phyloP scores from a whole-genome alignment of 2,329 filamentous ascomycete genomes.

The Fusarium subglutinans region DNA sequence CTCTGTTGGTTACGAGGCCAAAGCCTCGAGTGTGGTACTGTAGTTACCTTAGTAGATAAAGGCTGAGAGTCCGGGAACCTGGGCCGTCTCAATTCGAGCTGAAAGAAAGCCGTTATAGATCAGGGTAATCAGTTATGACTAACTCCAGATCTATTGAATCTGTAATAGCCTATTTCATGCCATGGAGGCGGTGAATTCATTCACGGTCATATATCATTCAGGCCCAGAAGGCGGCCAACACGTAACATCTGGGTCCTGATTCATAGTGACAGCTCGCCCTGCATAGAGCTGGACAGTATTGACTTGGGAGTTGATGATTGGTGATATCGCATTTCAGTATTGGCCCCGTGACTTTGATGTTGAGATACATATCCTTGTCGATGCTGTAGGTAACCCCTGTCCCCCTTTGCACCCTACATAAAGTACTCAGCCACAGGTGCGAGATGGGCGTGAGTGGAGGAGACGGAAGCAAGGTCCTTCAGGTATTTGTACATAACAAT shows the following conservation, averaged over 20 bases:
- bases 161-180: background rate
- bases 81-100: background rate
- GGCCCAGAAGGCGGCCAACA: background rate
- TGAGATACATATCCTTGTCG: conserved; percentile 10
- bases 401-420: background rate
- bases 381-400: conserved; percentile 16
- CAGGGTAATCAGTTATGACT: background rate
- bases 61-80: background rate
- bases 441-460: background rate
- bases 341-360: conserved; percentile 21
- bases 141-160: background rate
- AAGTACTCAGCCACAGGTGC: conserved; percentile 7
- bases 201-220: conserved; percentile 3
- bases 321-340: conserved; percentile 16
- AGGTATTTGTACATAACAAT: background rate
- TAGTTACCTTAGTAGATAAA: background rate
- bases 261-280: conserved; percentile 32
- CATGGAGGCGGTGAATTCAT: conserved; percentile 15
- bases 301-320: conserved; percentile 30
- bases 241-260: conserved; percentile 11
- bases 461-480: background rate
- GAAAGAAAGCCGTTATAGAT: background rate
- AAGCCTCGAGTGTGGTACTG: background rate
- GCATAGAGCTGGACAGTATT: conserved; percentile 19
- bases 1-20: background rate